A percentile compares a stretch with the other conserved stretches of the same genome.
Evolutionary conservation across 106 monocot species (phyloP).

Genomic region (Ottelia alismoides): DNA sequence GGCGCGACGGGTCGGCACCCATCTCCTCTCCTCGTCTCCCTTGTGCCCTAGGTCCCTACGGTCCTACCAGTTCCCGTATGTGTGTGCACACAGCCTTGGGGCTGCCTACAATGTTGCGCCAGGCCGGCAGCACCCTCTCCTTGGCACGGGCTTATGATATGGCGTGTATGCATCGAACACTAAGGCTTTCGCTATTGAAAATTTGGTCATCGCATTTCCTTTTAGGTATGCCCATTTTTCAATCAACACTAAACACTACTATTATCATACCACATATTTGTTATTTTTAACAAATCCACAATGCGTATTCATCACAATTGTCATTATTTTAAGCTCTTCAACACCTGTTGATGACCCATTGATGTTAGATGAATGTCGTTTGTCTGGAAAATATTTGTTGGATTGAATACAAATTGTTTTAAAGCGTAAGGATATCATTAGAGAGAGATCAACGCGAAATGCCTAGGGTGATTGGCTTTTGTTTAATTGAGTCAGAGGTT

Average conservation of each 20-base stretch:
- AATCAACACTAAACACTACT: neutral
- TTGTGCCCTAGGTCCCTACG: too few species aligned
- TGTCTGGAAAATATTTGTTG: conserved; percentile 83
- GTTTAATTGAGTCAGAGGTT: too few species aligned
- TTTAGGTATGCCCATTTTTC: conserved; percentile 33
- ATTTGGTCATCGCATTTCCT: conserved; percentile 92
- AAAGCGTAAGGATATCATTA: conserved; percentile 92
- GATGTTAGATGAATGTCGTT: conserved; percentile 82
- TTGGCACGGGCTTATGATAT: conserved; percentile 96
- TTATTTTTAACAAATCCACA: neutral
- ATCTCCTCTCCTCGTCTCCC: too few species aligned
- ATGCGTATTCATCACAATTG: neutral
- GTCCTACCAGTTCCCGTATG: too few species aligned
- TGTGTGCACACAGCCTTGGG: too few species aligned
- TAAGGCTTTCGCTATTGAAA: conserved; percentile 97
- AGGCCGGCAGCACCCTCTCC: too few species aligned
- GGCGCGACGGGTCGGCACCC: too few species aligned
- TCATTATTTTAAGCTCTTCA: conserved; percentile 47
- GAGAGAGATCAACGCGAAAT: conserved; percentile 78
- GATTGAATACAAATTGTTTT: conserved; percentile 85
- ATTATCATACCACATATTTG: neutral
- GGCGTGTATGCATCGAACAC: conserved; percentile 99
- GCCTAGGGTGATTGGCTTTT: too few species aligned
- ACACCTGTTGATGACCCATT: conserved; percentile 90
- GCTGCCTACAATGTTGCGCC: too few species aligned